A percentile compares a stretch with the other conserved stretches of the same genome.
Evolutionary conservation across 768 basidiomycete species (phyloP).

Genomic region (Suillus lakei): DNA sequence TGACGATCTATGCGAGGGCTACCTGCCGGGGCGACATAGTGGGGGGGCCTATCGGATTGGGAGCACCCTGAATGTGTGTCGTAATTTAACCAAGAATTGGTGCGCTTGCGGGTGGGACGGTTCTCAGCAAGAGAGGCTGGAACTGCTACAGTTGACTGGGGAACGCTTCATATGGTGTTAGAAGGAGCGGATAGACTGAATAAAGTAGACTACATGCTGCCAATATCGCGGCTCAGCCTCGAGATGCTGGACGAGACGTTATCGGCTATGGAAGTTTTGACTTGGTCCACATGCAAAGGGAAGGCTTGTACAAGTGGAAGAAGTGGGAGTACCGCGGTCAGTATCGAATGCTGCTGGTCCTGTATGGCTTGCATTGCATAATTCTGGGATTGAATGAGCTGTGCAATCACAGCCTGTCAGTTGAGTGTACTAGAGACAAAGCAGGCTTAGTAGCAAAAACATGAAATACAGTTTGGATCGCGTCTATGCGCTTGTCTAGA

Average conservation of each 20-base stretch:
- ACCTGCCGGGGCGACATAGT: not conserved
- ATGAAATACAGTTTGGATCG: constrained; percentile 52
- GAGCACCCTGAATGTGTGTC: not conserved
- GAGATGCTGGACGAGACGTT: constrained; percentile 22
- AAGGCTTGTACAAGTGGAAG: constrained; percentile 64
- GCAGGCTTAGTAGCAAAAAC: constrained; percentile 13
- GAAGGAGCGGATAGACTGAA: not conserved
- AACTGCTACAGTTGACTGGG: too few relatives aligned
- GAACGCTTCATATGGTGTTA: not conserved
- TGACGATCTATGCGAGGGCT: not conserved
- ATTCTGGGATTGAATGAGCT: constrained; percentile 54
- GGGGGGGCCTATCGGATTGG: not conserved
- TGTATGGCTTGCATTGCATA: constrained; percentile 51
- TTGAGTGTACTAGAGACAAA: constrained; percentile 28
- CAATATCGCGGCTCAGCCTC: constrained; percentile 19
- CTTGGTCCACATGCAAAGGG: constrained; percentile 53
- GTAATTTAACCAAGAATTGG: constrained; percentile 1
- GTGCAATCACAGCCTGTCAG: constrained; percentile 23
- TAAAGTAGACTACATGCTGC: constrained; percentile 15
- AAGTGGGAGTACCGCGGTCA: constrained; percentile 60
- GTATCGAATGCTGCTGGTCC: constrained; percentile 61
- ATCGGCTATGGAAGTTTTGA: constrained; percentile 23
- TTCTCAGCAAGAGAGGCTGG: not conserved
- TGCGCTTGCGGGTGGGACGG: not conserved
- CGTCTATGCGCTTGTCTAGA: constrained; percentile 59